Percentiles rank a stretch among this genome's conserved stretches.
Evolutionary conservation across 2,329 filamentous ascomycete genomes (phyloP).

Genomic region (Aspergillus sp.): DNA sequence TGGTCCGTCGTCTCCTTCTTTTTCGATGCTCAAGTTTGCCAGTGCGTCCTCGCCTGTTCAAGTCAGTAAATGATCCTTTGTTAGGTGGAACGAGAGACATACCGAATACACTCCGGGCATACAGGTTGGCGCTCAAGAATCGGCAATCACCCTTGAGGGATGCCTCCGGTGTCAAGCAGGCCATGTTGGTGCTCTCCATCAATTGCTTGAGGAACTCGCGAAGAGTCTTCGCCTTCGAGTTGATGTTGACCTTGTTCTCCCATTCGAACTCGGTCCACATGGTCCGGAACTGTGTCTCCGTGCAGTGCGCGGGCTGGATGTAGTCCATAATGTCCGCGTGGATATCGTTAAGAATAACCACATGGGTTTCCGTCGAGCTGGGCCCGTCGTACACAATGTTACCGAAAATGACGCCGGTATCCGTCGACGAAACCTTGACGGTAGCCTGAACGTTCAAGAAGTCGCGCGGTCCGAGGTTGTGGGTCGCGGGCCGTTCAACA

Average conservation of each 20-base stretch:
- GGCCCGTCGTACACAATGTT: conserved; percentile 97
- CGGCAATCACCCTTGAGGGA: conserved; percentile 96
- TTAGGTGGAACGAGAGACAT: conserved; percentile 38
- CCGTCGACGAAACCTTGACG: conserved; percentile 96
- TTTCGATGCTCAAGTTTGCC: conserved; percentile 95
- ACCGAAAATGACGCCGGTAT: conserved; percentile 97
- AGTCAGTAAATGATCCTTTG: conserved; percentile 15
- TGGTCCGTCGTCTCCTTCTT: conserved; percentile 88
- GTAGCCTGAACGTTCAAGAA: conserved; percentile 98
- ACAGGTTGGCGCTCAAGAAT: conserved; percentile 94
- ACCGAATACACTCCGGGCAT: conserved; percentile 97
- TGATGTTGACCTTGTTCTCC: conserved; percentile 99
- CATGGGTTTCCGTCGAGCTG: conserved; percentile 85
- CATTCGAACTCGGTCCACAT: conserved; percentile 99
- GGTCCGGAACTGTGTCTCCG: conserved; percentile 96
- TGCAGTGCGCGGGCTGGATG: conserved; percentile 93
- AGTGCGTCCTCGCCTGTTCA: conserved; percentile 86
- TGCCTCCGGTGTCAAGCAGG: conserved; percentile 90
- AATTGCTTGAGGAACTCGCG: conserved; percentile 88
- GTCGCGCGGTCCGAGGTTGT: conserved; percentile 90
- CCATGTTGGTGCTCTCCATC: conserved; percentile 99
- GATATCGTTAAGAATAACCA: conserved; percentile 95
- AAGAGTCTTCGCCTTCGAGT: conserved; percentile 87
- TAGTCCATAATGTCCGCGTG: conserved; percentile 99
- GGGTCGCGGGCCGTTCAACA: conserved; percentile 89